phyloP scores from a whole-genome alignment of 1,139 yeast species.

The Petasospora rhodanensis region DNA sequence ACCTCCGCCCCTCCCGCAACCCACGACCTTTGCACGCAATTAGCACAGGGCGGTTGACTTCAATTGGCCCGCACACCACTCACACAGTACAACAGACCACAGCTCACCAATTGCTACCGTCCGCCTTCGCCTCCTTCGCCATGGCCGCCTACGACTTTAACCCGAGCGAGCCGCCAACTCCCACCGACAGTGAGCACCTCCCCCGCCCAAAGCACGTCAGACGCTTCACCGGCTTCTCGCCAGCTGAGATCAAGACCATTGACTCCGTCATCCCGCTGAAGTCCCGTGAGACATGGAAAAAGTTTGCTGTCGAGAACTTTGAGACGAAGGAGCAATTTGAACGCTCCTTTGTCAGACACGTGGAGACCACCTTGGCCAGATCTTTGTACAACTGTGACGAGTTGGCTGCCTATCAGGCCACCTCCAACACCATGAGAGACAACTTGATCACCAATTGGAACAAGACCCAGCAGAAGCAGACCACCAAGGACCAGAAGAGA shows the following conservation, averaged over 20 bases:
- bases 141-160: conserved; percentile 9
- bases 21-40: neutral
- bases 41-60: neutral
- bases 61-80: neutral
- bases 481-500: conserved; percentile 79
- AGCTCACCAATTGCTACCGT: neutral
- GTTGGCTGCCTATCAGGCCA: conserved; percentile 89
- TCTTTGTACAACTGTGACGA: conserved; percentile 89
- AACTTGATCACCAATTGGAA: conserved; percentile 85
- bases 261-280: conserved; percentile 79
- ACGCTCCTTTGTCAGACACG: conserved; percentile 70
- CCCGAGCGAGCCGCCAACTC: conserved; percentile 16
- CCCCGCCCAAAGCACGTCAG: conserved; percentile 36
- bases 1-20: too few species aligned
- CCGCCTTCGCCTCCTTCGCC: neutral
- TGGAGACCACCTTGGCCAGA: conserved; percentile 85
- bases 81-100: neutral
- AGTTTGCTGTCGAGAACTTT: conserved; percentile 51
- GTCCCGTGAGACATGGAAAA: conserved; percentile 74
- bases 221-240: conserved; percentile 86
- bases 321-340: conserved; percentile 58
- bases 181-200: conserved; percentile 15
- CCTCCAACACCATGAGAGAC: conserved; percentile 75
- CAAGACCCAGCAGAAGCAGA: conserved; percentile 86
- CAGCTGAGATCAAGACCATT: conserved; percentile 78